phyloP scores from a whole-genome alignment of 164 flowering plant species.

The Vitis labrusca region DNA sequence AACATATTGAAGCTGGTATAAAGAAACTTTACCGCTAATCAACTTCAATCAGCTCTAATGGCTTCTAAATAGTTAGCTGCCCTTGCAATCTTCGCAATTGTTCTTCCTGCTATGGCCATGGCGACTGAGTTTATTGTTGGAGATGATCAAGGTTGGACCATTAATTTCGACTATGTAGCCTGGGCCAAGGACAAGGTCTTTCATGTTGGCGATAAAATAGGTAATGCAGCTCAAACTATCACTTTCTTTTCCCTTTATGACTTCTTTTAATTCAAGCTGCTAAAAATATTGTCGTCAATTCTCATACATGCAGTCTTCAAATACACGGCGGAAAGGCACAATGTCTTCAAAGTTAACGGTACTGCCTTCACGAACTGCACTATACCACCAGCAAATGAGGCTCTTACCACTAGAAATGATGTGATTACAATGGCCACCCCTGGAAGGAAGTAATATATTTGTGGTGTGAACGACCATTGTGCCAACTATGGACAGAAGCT shows the following conservation, averaged over 20 bases:
- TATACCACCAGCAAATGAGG: not conserved
- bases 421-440: not conserved
- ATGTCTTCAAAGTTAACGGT: constrained; percentile 9
- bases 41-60: no score
- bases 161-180: no score
- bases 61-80: no score
- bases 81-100: no score
- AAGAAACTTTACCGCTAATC: no score
- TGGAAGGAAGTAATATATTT: constrained; percentile 16
- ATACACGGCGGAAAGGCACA: not conserved
- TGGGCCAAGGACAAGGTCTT: no score
- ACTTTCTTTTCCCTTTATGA: not conserved
- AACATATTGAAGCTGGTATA: no score
- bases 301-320: constrained; percentile 2
- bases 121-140: no score
- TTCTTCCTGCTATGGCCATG: no score
- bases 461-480: constrained; percentile 9
- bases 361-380: constrained; percentile 3
- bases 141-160: no score
- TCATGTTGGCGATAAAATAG: no score
- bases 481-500: not conserved
- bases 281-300: not conserved
- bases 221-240: not conserved
- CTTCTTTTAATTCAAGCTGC: not conserved
- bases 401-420: constrained; percentile 6